Conservation (phyloP, 2,329 filamentous ascomycete genomes). For the Zasmidium angulare region DNA sequence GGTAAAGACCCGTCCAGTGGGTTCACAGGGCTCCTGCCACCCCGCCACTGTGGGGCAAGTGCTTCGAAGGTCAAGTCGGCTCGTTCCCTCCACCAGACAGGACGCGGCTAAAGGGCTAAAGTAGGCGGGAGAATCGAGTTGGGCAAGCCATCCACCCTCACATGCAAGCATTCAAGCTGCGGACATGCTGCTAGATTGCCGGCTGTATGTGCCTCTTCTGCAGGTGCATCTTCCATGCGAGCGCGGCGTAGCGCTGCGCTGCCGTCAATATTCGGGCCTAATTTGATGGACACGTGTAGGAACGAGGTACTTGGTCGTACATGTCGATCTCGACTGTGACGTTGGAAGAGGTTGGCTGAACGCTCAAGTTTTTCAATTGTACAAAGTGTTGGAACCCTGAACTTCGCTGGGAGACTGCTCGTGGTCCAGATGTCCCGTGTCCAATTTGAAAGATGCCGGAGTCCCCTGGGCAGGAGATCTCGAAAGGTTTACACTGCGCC, state of each 20-base stretch:
- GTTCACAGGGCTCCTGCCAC: neutral
- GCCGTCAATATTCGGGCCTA: neutral
- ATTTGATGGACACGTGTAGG: neutral
- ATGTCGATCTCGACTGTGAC: neutral
- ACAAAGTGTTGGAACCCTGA: conserved; percentile 6
- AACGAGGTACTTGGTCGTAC: neutral
- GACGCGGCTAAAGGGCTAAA: conserved; percentile 1
- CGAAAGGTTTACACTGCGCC: conserved; percentile 3
- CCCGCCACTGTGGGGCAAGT: neutral
- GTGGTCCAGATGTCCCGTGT: neutral
- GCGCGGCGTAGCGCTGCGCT: neutral
- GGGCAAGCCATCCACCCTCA: neutral
- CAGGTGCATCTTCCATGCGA: neutral
- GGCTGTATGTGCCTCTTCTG: neutral
- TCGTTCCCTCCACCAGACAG: neutral
- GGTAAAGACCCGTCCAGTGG: too few species aligned
- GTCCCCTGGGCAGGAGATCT: neutral
- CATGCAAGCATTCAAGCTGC: neutral
- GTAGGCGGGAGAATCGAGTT: neutral
- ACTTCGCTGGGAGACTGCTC: neutral
- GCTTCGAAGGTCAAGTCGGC: neutral
- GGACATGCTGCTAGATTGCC: neutral
- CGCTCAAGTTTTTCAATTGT: conserved; percentile 1
- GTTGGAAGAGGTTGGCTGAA: neutral
- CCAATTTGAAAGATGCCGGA: neutral